Conservation (phyloP, 371 early-diverging fungal genomes). For the Mycotypha africana region DNA sequence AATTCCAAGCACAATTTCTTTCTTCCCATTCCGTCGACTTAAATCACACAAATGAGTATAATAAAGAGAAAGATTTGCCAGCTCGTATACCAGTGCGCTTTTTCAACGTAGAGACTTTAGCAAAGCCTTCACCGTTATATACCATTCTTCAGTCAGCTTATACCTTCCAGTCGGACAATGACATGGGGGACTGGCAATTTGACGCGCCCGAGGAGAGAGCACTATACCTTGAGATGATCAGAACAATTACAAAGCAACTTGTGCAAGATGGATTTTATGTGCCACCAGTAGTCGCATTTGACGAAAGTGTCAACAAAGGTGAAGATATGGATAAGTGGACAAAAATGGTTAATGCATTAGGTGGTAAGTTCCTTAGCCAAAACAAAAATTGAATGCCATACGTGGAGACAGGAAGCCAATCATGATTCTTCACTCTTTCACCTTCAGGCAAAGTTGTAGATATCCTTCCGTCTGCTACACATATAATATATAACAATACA, state of each 20-base stretch:
- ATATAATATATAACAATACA: slow-evolving; percentile 43
- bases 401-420: slow-evolving; percentile 8
- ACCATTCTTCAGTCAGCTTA: slow-evolving; percentile 49
- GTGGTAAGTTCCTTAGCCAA: slow-evolving; percentile 43
- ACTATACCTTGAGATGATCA: slow-evolving; percentile 35
- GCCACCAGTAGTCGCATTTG: slow-evolving; percentile 44
- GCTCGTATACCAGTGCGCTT: slow-evolving; percentile 53
- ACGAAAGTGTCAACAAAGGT: slow-evolving; percentile 32
- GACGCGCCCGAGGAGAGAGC: slow-evolving; percentile 34
- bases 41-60: background rate
- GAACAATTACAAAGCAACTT: slow-evolving; percentile 38
- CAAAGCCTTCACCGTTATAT: slow-evolving; percentile 42
- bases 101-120: slow-evolving; percentile 39
- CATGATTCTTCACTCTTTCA: slow-evolving; percentile 7
- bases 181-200: slow-evolving; percentile 56
- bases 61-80: slow-evolving; percentile 18
- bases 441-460: slow-evolving; percentile 30
- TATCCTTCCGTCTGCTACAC: slow-evolving; percentile 45
- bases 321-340: slow-evolving; percentile 33
- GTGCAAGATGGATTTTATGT: slow-evolving; percentile 29
- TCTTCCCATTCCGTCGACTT: too few relatives aligned
- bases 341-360: slow-evolving; percentile 31
- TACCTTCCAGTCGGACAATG: slow-evolving; percentile 41
- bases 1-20: slow-evolving; percentile 56
- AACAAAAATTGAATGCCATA: slow-evolving; percentile 14